Conservation (phyloP, 495 filamentous ascomycete species). For the Aspergillus taichungensis region DNA sequence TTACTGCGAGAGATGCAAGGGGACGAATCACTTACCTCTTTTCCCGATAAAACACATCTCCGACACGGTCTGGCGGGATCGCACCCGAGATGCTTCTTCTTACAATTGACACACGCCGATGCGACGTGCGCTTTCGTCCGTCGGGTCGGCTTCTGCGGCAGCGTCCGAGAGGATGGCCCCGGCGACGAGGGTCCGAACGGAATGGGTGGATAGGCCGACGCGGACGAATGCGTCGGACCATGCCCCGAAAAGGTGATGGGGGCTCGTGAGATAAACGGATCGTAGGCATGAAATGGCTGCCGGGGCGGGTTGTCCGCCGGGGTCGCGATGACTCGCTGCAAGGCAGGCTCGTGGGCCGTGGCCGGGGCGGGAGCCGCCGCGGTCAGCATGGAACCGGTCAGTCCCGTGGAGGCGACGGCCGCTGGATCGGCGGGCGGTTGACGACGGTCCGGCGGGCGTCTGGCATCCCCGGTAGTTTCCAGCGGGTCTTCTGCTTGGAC, state of each 20-base stretch:
- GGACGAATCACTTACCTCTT: conserved; percentile 45
- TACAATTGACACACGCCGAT: conserved; percentile 95
- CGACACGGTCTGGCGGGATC: conserved; percentile 57
- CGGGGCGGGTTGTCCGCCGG: conserved; percentile 11
- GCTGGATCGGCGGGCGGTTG: conserved; percentile 27
- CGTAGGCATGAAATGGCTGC: conserved; percentile 10
- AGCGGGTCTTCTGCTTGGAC: conserved; percentile 53
- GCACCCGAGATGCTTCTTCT: conserved; percentile 84
- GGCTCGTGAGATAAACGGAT: conserved; percentile 25
- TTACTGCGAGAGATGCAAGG: conserved; percentile 9
- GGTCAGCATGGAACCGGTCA: conserved; percentile 20
- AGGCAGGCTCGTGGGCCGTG: conserved; percentile 8
- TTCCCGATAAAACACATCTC: conserved; percentile 53
- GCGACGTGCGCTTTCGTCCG: conserved; percentile 94
- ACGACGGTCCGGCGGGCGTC: conserved; percentile 40
- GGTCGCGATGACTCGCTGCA: conserved; percentile 8
- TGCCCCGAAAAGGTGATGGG: conserved; percentile 19
- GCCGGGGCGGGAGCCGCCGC: conserved; percentile 16
- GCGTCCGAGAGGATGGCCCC: conserved; percentile 19
- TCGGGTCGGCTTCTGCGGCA: conserved; percentile 57
- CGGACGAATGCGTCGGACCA: conserved; percentile 18
- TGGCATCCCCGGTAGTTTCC: conserved; percentile 47
- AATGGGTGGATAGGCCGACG: conserved; percentile 21
- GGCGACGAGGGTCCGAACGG: conserved; percentile 16
- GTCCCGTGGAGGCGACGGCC: conserved; percentile 15